Conservation (phyloP, 352 stramenopile species). For the Globisporangium uncinulatum region DNA sequence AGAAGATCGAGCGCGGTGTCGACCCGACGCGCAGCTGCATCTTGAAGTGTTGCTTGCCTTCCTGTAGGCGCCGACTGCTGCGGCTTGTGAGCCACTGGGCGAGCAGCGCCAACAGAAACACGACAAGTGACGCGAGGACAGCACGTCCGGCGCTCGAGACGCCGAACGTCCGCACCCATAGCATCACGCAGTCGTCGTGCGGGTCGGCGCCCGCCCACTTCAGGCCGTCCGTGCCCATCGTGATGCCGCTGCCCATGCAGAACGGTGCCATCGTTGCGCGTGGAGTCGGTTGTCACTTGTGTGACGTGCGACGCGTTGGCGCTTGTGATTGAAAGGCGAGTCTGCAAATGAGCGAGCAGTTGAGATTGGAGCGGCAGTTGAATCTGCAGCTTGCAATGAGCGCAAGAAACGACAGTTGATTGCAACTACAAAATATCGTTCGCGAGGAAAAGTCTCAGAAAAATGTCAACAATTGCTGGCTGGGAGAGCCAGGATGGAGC, state of each 20-base stretch:
- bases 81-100: constrained; percentile 51
- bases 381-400: no score
- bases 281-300: neutral
- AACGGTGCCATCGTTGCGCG: constrained; percentile 25
- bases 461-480: no score
- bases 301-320: neutral
- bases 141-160: constrained; percentile 43
- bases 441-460: no score
- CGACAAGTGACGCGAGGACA: constrained; percentile 30
- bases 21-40: constrained; percentile 1
- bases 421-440: no score
- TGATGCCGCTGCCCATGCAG: constrained; percentile 55
- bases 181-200: constrained; percentile 54
- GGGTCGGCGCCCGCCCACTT: constrained; percentile 36
- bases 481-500: no score
- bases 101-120: constrained; percentile 52
- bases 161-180: constrained; percentile 50
- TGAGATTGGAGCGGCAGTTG: no score
- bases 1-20: constrained; percentile 10
- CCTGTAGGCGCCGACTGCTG: constrained; percentile 37
- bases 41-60: constrained; percentile 34
- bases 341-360: neutral
- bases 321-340: neutral
- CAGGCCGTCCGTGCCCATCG: constrained; percentile 57
- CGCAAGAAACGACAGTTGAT: no score